Percentiles rank a stretch among this genome's conserved stretches.
These are phyloP conservation scores for Leccinum longicurvipes DNA, from an alignment of 768 basidiomycete genomes.

Conservation along the genomic window DNA sequence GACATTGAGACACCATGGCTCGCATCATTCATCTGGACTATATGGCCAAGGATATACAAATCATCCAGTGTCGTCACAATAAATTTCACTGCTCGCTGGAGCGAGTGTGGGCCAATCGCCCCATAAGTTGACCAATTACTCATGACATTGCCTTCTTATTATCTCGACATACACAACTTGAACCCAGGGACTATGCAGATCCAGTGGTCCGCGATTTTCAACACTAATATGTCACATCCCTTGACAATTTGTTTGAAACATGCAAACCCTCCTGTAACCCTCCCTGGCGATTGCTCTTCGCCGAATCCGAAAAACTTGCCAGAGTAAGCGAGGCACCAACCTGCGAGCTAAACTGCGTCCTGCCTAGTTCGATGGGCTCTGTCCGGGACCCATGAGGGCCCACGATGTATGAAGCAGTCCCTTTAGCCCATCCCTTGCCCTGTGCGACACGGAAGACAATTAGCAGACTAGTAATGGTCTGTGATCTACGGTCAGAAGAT, in stretches of 20 bases:
- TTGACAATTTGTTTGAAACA: not conserved
- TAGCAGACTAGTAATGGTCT: not conserved
- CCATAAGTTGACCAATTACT: too few species aligned
- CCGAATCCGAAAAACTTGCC: not conserved
- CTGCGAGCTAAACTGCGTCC: not conserved
- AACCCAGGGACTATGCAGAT: too few species aligned
- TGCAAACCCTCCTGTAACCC: not conserved
- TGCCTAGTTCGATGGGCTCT: not conserved
- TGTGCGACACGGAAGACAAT: not conserved
- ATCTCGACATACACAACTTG: too few species aligned
- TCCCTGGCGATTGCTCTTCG: not conserved
- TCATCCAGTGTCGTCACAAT: too few species aligned
- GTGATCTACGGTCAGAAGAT: not conserved
- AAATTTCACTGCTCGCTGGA: too few species aligned
- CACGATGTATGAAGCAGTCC: not conserved
- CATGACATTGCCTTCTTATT: too few species aligned
- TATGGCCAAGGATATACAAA: too few species aligned
- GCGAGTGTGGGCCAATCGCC: too few species aligned
- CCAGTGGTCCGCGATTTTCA: not conserved
- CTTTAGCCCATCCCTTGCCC: not conserved
- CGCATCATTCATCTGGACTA: too few species aligned
- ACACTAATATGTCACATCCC: not conserved
- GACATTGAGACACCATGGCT: too few species aligned
- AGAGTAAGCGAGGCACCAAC: not conserved
- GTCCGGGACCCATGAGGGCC: not conserved